Base-by-base conservation (phyloP, 1,139 yeast species). In the Geotrichum reessii region DNA sequence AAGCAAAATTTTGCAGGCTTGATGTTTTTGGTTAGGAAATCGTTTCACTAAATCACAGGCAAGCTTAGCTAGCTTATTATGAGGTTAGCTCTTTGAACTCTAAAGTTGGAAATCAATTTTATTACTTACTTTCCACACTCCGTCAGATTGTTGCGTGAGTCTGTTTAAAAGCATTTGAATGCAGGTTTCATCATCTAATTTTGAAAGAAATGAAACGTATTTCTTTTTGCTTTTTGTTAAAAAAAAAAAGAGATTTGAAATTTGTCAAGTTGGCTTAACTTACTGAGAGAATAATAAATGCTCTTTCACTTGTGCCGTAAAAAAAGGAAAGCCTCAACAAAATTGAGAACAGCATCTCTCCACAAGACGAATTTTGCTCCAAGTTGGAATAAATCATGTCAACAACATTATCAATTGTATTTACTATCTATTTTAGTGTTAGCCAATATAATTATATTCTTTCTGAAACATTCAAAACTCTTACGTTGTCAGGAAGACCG, bases 221-320 rank as follows among this genome's bases (percentile, higher is more conserved):
- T 57, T 57, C 62, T 60, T 33, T 14, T 19, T 12, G 17, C 25
- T 12, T 19, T 14, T n/a, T 25, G 14, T 22, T 14, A 52, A 3
- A 25, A 42, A 12, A 33, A 54, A 11, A n/a, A 47, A 2, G 28
- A 17, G 31, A 9, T 2, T n/a, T 56, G 37, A 17, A 37, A 21
- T 47, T n/a, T 8, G 11, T 17, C 27, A n/a, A 22, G 19, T 11
- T 25, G 19, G 7, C 11, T n/a, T 22, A 12, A 21, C 58, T 28
- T 48, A 60, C 62, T 4, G 62, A 37, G 12, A 60, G 56, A 7
- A 60, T 49, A 9, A 60, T 53, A 17, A 60, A 50, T 2, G 60
- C 59, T 27, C 59, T 52, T 47, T 53, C 59, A 25, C 48, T 44
- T 14, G 58, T 58, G 21, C 62, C 62, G 27, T 59, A 59, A 31